Evolutionary conservation across 352 stramenopile species (phyloP), one percentile per base, ranked within the genome.

Genomic region (Bremia lactucae): DNA sequence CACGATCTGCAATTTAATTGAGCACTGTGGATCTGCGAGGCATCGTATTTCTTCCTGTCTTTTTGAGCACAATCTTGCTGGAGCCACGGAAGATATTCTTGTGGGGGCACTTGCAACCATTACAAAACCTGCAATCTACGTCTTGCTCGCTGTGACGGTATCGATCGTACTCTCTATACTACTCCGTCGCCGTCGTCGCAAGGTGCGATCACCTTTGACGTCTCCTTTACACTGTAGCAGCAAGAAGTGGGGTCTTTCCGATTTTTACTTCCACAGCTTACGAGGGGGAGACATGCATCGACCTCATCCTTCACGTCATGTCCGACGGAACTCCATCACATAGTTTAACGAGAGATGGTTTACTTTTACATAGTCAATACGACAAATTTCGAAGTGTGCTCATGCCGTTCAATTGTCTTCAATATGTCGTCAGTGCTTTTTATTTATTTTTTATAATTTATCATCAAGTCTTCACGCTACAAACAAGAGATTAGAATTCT

Each of bases 1-100:
- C 36, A 89, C 79, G 15, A 46, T 94, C 21, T 91, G 78, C 53
- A 93, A 92, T 41, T 48, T 90, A 21, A 47, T 93, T 0, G 70
- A 89, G 36, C 73, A 93, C 45, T 87, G 77, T 42, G 75, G 77
- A 11, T 77, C 85, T 48, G 36, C 59, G 3, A 56, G 66, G 20
- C 41, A 59, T 6, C 70, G 70, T 0, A 79, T 91, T 45, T 73
- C 79, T 0, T 72, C 64, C 14, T 91, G 79, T 39, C 49, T 59
- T 1, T 91, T 93, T 22, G 59, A 87, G 48, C 74, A 90, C 43
- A 76, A 83, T 19, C 82, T 93, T 43, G 60, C 75, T 7, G 79
- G 73, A 26, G 42, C 83, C 3, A 81, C 75, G 6, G 71, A 87
- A 36, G 72, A 88, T 19, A 42, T 89, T n/a, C 7, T 84, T 5